Base-by-base conservation (phyloP, 306 rosid genomes). In the Morella rubra region DNA sequence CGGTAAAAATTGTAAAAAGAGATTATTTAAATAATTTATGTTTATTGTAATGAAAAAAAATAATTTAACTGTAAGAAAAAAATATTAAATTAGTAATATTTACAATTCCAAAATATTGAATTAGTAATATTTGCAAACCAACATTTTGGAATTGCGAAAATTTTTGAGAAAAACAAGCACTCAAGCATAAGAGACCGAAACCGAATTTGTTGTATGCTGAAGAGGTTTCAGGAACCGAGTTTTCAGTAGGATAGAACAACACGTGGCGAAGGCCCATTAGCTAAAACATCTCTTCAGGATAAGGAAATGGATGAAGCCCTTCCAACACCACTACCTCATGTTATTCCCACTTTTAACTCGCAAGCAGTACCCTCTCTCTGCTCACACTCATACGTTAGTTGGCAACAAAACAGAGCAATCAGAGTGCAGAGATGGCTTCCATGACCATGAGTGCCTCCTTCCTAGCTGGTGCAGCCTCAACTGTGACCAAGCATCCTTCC, bases 391-490 rank as follows among this genome's bases (percentile, higher is more conserved):
- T 2, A 9, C 5, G 7, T 8, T 65, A 7, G 4, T 65, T 4
- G 47, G 4, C 50, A 18, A 18, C 50, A 65, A 16, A 20, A 46
- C 42, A 40, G 16, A 79, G 20, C 32, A 54, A 45, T 53, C 66
- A 77, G 47, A 41, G 50, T 20, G 68, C 53, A 64, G 11, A 79
- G 27, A 89, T 89, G 93, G 87, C 93, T 13, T 89, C 93, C 73
- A 78, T 86, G 84, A 69, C 84, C 70, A 83, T 86, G 87, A 78
- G 86, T 50, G 89, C 89, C 73, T 84, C 89, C 45, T 69, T 86
- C 82, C 73, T 85, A 1, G 58, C 62, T 0, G 73, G 78, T 67
- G 60, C 83, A 54, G 49, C 74, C 84, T 71, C 84, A 37, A 12
- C 73, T 76, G 15, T 71, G 15, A n/a, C 86, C 55, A 84, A 69